These are phyloP conservation scores for Ophiocordyceps camponoti-leonardi DNA, from an alignment of 2,329 filamentous ascomycete species.

Conservation along the genomic window DNA sequence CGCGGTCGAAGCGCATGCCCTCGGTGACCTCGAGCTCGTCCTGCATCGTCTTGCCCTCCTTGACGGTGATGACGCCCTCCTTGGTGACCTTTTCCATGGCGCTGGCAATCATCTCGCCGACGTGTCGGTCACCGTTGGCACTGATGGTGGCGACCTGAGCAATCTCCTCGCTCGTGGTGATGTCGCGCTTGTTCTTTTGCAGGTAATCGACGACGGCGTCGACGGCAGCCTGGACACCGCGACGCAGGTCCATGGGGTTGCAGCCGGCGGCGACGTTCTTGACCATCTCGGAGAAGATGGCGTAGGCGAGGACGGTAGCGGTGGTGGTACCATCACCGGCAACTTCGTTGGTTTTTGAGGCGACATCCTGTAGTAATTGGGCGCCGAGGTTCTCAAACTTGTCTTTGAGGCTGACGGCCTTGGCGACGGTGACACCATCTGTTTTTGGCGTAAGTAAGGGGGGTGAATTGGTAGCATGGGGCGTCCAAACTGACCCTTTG, in stretches of 20 bases:
- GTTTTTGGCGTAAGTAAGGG: background rate
- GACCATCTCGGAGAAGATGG: conserved; percentile 99
- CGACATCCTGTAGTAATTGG: conserved; percentile 90
- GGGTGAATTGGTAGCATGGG: background rate
- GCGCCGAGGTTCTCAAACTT: conserved; percentile 99
- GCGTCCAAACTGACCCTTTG: conserved; percentile 55
- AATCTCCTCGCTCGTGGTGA: conserved; percentile 93
- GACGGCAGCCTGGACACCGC: conserved; percentile 92
- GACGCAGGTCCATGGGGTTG: conserved; percentile 98
- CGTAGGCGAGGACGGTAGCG: conserved; percentile 87
- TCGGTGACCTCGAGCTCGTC: conserved; percentile 98
- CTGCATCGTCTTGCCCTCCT: conserved; percentile 97
- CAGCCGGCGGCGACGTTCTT: conserved; percentile 99
- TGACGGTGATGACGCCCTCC: conserved; percentile 99
- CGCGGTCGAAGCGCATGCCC: conserved; percentile 99
- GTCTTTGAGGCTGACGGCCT: conserved; percentile 84
- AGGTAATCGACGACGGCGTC: conserved; percentile 89
- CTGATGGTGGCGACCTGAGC: conserved; percentile 97
- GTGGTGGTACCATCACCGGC: conserved; percentile 98
- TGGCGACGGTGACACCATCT: conserved; percentile 83
- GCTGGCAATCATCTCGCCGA: conserved; percentile 88
- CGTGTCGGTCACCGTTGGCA: conserved; percentile 90
- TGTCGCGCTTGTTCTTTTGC: conserved; percentile 90
- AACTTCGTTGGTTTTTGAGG: conserved; percentile 97
- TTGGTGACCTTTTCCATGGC: conserved; percentile 99